These are phyloP conservation scores for Cornus florida DNA, from an alignment of 148 eudicot species.

Conservation along the genomic window DNA sequence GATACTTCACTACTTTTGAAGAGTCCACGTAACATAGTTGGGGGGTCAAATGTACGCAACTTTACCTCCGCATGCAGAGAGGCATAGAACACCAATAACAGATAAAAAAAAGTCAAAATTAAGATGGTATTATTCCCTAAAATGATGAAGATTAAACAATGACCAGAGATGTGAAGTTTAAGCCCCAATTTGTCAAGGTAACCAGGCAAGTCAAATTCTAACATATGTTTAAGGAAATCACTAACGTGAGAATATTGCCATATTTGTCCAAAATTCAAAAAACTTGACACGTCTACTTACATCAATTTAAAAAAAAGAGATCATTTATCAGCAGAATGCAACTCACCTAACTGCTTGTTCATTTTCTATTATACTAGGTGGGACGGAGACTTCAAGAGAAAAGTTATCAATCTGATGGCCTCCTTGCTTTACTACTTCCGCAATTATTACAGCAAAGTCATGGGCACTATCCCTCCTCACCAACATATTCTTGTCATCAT, in stretches of 20 bases:
- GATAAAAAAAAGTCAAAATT: too few species aligned
- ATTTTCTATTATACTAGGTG: conserved; percentile 51
- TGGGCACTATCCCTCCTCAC: conserved; percentile 43
- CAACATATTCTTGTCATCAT: conserved; percentile 39
- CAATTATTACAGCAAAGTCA: conserved; percentile 59
- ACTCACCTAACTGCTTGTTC: conserved; percentile 71
- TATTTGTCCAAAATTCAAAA: background rate
- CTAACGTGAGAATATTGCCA: background rate
- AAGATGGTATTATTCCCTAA: too few species aligned
- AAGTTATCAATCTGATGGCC: conserved; percentile 54
- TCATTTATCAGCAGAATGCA: background rate
- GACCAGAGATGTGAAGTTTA: too few species aligned
- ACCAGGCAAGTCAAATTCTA: background rate
- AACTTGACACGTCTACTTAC: background rate
- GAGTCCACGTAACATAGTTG: too few species aligned
- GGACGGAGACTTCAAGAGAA: conserved; percentile 79
- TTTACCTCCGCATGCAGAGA: too few species aligned
- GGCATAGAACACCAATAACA: too few species aligned
- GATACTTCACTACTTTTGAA: too few species aligned
- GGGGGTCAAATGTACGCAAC: too few species aligned
- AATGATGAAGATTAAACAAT: too few species aligned
- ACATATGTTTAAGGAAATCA: background rate
- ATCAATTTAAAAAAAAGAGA: background rate
- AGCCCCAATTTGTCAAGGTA: too few species aligned
- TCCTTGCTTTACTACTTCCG: conserved; percentile 50